Evolutionary conservation across 345 rosid species (phyloP), one percentile per base, ranked within the genome.

Genomic region (Corymbia maculata): DNA sequence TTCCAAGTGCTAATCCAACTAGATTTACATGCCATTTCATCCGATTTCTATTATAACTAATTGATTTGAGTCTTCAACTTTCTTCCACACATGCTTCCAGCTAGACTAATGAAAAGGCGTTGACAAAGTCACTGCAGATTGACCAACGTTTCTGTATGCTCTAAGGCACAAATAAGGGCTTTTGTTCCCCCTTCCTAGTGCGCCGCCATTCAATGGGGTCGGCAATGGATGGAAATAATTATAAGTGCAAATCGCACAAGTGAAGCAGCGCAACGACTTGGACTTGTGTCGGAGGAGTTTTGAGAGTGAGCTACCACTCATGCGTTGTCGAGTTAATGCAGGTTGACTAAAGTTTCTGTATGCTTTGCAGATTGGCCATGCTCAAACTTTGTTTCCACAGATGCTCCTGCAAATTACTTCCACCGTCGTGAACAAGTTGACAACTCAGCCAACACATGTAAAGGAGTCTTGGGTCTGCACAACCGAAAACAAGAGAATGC

Each of bases 1-100:
- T 88, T 88, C 87, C 64, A 53, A 88, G 86, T 88, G 91, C 70
- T 88, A 64, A 87, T 90, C 85, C 88, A 7, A 87, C 87, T 70
- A 86, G 53, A 75, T 50, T 26, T 61, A 61, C 26, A 61, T 0
- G 68, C 68, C 68, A n/a, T 9, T 61, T 8, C 45, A 49, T 52
- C 13, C 49, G 36, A 42, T 75, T 21, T 75, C 49, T 21, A 75
- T 42, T 19, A 19, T 42, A n/a, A n/a, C n/a, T n/a, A n/a, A n/a
- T n/a, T n/a, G n/a, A n/a, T n/a, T n/a, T n/a, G n/a, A n/a, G n/a
- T n/a, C n/a, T n/a, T n/a, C n/a, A n/a, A n/a, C n/a, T n/a, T n/a
- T n/a, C n/a, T n/a, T n/a, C n/a, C n/a, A n/a, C n/a, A n/a, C n/a
- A n/a, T n/a, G n/a, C n/a, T n/a, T n/a, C n/a, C n/a, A n/a, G n/a